phyloP scores from a whole-genome alignment of 768 basidiomycete genomes.

The Phylloporus sp. region DNA sequence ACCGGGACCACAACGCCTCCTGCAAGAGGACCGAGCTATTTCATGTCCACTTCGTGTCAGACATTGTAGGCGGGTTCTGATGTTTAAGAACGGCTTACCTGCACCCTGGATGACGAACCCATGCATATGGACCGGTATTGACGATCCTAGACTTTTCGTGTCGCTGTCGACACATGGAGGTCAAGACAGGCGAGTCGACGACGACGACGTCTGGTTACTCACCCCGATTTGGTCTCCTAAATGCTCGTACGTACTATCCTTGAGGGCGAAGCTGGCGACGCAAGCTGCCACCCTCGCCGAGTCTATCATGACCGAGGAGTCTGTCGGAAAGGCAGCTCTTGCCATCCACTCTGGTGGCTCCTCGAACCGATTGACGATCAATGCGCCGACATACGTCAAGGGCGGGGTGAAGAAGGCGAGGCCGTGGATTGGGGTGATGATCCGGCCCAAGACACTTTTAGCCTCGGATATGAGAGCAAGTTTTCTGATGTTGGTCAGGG shows the following conservation, averaged over 20 bases:
- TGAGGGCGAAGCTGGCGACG: constrained; percentile 9
- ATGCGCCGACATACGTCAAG: constrained; percentile 19
- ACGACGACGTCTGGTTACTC: not conserved
- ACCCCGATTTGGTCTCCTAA: constrained; percentile 31
- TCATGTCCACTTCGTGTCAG: not conserved
- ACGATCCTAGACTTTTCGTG: constrained; percentile 30
- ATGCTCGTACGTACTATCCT: not conserved
- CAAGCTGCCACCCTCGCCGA: constrained; percentile 19
- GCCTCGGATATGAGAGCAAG: not conserved
- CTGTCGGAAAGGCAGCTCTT: constrained; percentile 13
- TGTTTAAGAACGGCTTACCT: constrained; percentile 12
- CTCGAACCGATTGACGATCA: constrained; percentile 23
- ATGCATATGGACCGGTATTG: constrained; percentile 30
- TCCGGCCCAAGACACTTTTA: constrained; percentile 18
- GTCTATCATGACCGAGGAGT: constrained; percentile 4
- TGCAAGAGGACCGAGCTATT: constrained; percentile 18
- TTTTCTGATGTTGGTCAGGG: not conserved
- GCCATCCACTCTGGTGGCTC: constrained; percentile 31
- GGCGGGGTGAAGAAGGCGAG: constrained; percentile 18
- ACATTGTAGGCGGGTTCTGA: too few species aligned
- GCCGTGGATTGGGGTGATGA: constrained; percentile 25
- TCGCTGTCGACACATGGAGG: constrained; percentile 7
- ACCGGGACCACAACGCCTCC: constrained; percentile 20
- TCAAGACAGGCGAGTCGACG: not conserved
- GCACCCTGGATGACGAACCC: constrained; percentile 33